Percentiles rank a stretch among this genome's conserved stretches.
Conservation (phyloP, 1,139 yeast species). For the Yamadazyma friedrichii region DNA sequence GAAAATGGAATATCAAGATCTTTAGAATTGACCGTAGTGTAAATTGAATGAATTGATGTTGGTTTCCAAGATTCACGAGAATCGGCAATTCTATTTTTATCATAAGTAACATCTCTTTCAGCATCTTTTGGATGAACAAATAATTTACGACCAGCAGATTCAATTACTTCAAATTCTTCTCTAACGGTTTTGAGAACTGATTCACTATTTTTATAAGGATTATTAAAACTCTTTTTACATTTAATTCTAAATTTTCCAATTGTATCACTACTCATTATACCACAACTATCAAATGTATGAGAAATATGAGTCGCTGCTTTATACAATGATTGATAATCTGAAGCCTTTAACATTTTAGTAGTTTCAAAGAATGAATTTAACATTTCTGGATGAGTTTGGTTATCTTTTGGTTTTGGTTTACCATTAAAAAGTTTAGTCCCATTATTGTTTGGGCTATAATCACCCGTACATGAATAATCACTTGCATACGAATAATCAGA, state of each 20-base stretch:
- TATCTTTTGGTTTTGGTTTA: too few relatives aligned
- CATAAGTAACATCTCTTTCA: background rate
- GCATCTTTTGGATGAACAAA: background rate
- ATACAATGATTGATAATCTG: too few relatives aligned
- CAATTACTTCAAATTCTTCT: background rate
- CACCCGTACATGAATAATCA: too few relatives aligned
- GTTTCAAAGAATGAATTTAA: too few relatives aligned
- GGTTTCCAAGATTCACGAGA: constrained; percentile 1
- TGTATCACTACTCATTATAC: too few relatives aligned
- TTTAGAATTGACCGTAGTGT: background rate
- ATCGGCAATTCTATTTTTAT: background rate
- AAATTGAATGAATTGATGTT: background rate
- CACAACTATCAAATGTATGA: too few relatives aligned
- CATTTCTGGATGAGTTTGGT: too few relatives aligned
- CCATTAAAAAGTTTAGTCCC: too few relatives aligned
- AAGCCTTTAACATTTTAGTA: too few relatives aligned
- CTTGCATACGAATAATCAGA: too few relatives aligned
- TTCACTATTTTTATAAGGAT: background rate
- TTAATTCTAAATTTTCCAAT: background rate
- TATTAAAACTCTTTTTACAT: background rate
- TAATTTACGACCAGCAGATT: background rate
- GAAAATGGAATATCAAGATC: background rate
- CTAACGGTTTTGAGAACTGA: background rate
- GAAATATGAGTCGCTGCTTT: too few relatives aligned
- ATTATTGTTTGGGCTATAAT: too few relatives aligned